Evolutionary conservation across 2,329 filamentous ascomycete genomes (phyloP), one percentile per base, ranked within the genome.

Genomic region (Coniella lustricola): DNA sequence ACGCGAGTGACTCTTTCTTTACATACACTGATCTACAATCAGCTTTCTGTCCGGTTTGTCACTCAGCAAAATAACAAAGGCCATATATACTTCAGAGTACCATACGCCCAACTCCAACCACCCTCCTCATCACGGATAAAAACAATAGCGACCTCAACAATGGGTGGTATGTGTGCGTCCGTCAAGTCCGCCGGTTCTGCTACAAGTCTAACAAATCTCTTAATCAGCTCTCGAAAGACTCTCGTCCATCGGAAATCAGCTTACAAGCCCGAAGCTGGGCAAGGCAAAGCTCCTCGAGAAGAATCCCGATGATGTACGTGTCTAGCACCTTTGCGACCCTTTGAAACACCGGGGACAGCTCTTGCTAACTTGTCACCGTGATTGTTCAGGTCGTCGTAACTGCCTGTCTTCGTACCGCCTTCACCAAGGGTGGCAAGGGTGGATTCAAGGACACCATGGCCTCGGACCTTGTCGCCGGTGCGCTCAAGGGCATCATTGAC

Each of bases 361-460:
- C 13, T n/a, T 39, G 20, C 20, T n/a, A 39, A 16, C 42, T 41
- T 20, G 39, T 34, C n/a, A 34, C 16, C 17, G 5, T 17, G n/a
- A 10, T 3, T 12, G 7, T 39, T 18, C 56, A 83, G 79, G 81
- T 97, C 57, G 93, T 98, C 61, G 82, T 98, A 54, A 97, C 93
- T 54, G 88, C 87, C 57, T 88, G 87, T 58, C 87, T 96, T 62
- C 89, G 93, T 60, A 95, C 89, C 14, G 81, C 93, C 61, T 83
- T 97, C 68, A 95, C 90, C 57, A 94, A 89, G 69, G 91, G 90
- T 58, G 90, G 90, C 61, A 90, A 90, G 71, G 93, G 93, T 58
- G 85, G 82, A 43, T 93, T 98, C 77, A 97, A 97, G 75, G 93
- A 97, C 70, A 97, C 93, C 8, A 76, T 81, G 48, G 87, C 87